Evolutionary conservation across 306 rosid species (phyloP), one percentile per base, ranked within the genome.

Genomic region (Quercus alba): DNA sequence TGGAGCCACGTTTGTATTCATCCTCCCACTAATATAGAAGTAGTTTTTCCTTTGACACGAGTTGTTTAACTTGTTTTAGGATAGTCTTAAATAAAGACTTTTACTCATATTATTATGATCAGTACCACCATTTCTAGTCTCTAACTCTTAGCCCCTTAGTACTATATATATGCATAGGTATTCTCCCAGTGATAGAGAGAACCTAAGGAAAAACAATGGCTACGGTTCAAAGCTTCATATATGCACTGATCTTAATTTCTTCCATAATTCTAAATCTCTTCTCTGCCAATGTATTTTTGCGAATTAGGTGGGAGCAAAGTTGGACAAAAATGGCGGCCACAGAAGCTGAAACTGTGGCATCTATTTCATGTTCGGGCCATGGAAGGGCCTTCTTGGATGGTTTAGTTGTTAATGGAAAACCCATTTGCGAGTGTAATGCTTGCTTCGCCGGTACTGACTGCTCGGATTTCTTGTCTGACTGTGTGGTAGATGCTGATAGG

Each of bases 301-400:
- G 25, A 21, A 66, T 56, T 15, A 52, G 76, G 33, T 30, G 77
- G 77, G n/a, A 76, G 18, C 31, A 72, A 20, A 77, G 21, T 26
- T 82, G 85, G 54, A 49, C 54, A 49, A 49, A 49, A 49, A 49
- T 38, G 56, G 91, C 88, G 2, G 86, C 90, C 1, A 79, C 72
- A 80, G 81, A 86, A 82, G 90, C 90, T 0, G 87, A 89, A 79
- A 18, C 1, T 0, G 90, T 86, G 76, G 90, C 87, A 11, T 82
- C 88, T 14, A 84, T 79, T n/a, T 15, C 71, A 59, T 89, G 90
- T 28, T 84, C 90, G 1, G 92, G 92, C 14, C 92, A 89, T 84
- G 92, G 92, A 70, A 82, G 87, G 73, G 87, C 88, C 25, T 88
- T 76, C 70, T 56, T 86, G 77, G 92, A 89, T 81, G 90, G 92